Percentiles rank a stretch among this genome's conserved stretches.
These are phyloP conservation scores for Gossypium thurberi DNA, from an alignment of 345 rosid genomes.

Conservation along the genomic window DNA sequence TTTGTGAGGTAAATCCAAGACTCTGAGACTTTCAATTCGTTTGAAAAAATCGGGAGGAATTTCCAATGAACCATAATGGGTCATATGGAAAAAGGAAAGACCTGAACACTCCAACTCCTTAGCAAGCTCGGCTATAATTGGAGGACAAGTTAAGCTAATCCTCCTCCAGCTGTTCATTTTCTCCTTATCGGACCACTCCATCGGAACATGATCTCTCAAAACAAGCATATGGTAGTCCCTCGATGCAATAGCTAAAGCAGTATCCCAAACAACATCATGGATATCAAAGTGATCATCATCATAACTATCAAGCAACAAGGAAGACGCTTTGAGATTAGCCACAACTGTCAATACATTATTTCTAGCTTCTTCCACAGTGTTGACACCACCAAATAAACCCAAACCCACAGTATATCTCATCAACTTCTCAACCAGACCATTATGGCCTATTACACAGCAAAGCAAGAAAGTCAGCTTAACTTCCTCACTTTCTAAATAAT, in stretches of 20 bases:
- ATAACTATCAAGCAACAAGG: neutral
- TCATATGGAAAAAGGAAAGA: too few relatives aligned
- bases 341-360: too few relatives aligned
- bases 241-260: too few relatives aligned
- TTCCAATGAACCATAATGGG: neutral
- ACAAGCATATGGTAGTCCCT: too few relatives aligned
- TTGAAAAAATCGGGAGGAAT: constrained; percentile 12
- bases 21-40: constrained; percentile 6
- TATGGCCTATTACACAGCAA: neutral
- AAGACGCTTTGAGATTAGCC: neutral
- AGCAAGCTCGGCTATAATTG: constrained; percentile 1
- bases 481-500: neutral
- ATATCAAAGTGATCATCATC: too few relatives aligned
- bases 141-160: neutral
- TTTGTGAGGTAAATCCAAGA: neutral
- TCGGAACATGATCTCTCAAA: neutral
- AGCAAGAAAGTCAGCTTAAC: neutral
- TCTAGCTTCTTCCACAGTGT: too few relatives aligned
- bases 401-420: neutral
- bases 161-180: neutral
- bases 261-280: too few relatives aligned
- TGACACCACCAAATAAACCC: too few relatives aligned
- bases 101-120: constrained; percentile 7
- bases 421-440: neutral
- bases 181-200: neutral